Percentiles rank a stretch among this genome's conserved stretches.
phyloP scores from a whole-genome alignment of 1,139 yeast genomes.

The Lodderomyces theae region DNA sequence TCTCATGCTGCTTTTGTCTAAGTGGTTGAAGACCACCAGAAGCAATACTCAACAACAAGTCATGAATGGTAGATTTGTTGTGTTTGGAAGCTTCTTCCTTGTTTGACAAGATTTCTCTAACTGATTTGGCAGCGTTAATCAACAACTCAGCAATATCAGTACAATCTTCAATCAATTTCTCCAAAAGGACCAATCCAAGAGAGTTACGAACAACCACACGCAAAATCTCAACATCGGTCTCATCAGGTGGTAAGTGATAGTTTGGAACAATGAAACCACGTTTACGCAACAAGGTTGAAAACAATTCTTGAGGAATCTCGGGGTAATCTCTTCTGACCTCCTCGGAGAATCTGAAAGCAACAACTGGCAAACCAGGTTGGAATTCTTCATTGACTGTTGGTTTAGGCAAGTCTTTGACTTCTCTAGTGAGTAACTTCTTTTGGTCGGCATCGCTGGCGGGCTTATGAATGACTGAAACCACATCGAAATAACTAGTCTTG shows the following conservation, averaged over 20 bases:
- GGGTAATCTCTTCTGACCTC: conserved; percentile 61
- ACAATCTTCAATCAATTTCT: conserved; percentile 67
- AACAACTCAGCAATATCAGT: conserved; percentile 56
- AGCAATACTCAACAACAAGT: conserved; percentile 37
- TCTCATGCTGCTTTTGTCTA: conserved; percentile 24
- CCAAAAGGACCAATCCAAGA: conserved; percentile 68
- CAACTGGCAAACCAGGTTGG: conserved; percentile 85
- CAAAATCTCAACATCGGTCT: conserved; percentile 59
- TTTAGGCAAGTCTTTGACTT: conserved; percentile 7
- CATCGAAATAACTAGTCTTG: conserved; percentile 64
- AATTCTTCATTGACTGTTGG: conserved; percentile 36
- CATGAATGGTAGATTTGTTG: conserved; percentile 26
- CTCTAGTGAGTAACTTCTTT: conserved; percentile 21
- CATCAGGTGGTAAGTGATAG: conserved; percentile 73
- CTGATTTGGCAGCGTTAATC: conserved; percentile 34
- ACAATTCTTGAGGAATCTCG: conserved; percentile 78
- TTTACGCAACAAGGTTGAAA: conserved; percentile 71
- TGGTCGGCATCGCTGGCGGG: conserved; percentile 23
- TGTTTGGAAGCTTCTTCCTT: conserved; percentile 19
- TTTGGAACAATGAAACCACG: conserved; percentile 90
- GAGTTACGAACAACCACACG: conserved; percentile 82
- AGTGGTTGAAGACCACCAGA: conserved; percentile 35
- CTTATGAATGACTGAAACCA: conserved; percentile 76
- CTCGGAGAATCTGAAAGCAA: conserved; percentile 72
- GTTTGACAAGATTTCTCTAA: conserved; percentile 20